Evolutionary conservation across 768 basidiomycete genomes (phyloP).

Genomic region (Termitomyces sp.): DNA sequence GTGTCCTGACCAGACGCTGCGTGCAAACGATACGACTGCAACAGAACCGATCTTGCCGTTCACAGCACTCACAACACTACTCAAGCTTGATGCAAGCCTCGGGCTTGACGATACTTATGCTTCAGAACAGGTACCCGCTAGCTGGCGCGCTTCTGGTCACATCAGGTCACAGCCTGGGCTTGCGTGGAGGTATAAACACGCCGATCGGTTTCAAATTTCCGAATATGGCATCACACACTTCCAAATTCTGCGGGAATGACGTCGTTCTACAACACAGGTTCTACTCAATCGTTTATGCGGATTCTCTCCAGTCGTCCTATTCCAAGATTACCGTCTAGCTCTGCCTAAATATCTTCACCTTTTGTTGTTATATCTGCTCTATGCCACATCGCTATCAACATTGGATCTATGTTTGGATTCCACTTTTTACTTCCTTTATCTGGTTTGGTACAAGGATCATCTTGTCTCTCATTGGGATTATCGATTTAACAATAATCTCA

Average conservation of each 20-base stretch:
- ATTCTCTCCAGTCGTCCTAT: not conserved
- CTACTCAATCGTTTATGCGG: no score
- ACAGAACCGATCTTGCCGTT: conserved; percentile 34
- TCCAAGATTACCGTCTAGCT: not conserved
- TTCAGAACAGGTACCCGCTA: no score
- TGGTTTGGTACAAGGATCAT: conserved; percentile 53
- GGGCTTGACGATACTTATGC: not conserved
- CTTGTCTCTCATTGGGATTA: not conserved
- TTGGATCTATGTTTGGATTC: conserved; percentile 66
- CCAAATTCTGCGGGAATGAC: not conserved
- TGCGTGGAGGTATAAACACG: no score
- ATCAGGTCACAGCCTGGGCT: no score
- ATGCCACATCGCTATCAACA: conserved; percentile 31
- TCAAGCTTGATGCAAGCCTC: conserved; percentile 10
- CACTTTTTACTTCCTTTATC: conserved; percentile 52
- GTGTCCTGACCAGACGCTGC: conserved; percentile 10
- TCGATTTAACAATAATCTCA: not conserved
- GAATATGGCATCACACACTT: not conserved
- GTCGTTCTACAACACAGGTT: not conserved
- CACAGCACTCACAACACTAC: conserved; percentile 36
- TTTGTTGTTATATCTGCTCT: conserved; percentile 11
- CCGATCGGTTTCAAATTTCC: not conserved
- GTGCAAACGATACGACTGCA: conserved; percentile 3
- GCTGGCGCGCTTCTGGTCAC: no score
- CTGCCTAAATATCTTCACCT: not conserved